Evolutionary conservation across 768 basidiomycete genomes (phyloP), one percentile per base, ranked within the genome.

Genomic region (Tricholoma sp.): DNA sequence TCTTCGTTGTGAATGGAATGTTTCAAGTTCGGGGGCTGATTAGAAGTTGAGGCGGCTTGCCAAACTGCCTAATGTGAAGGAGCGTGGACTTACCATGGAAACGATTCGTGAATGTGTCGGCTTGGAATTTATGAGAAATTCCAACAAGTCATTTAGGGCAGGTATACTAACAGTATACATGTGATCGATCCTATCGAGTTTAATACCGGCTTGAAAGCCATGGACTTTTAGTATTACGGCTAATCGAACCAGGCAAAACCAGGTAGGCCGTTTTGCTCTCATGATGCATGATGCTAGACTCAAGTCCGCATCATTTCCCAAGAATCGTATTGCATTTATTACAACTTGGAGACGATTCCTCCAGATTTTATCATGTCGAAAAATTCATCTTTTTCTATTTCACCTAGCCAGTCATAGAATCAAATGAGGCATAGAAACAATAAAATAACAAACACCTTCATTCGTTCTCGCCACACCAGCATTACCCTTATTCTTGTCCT

Each of bases 311-410:
- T n/a, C 24, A 27, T 27, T 27, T 2, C 24, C 24, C 24, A 27
- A 3, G 24, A 27, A 27, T 6, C 22, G 46, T 37, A 16, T 47
- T 16, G 7, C 46, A n/a, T 12, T 24, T 54, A 56, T 71, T 74
- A 89, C 52, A 74, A 72, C 68, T 83, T 91, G 18, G 90, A 88
- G 39, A 93, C 91, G 37, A 91, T 72, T 4, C 87, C 86, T 45
- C 91, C 91, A 41, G 88, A 85, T 56, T 86, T 81, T 64, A 94
- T 91, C 79, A 91, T 85, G 62, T 90, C 83, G 66, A 93, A 83
- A 70, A 94, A 94, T 55, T 83, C 80, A 59, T 89, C 86, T 71
- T 86, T 82, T 57, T 82, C 85, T 18, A 89, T 3, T 72, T 67
- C 57, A 75, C 88, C 87, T 64, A 21, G 16, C 32, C 41, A 52